phyloP scores from a whole-genome alignment of 768 basidiomycete genomes.

The Melanogaster broomeanus region DNA sequence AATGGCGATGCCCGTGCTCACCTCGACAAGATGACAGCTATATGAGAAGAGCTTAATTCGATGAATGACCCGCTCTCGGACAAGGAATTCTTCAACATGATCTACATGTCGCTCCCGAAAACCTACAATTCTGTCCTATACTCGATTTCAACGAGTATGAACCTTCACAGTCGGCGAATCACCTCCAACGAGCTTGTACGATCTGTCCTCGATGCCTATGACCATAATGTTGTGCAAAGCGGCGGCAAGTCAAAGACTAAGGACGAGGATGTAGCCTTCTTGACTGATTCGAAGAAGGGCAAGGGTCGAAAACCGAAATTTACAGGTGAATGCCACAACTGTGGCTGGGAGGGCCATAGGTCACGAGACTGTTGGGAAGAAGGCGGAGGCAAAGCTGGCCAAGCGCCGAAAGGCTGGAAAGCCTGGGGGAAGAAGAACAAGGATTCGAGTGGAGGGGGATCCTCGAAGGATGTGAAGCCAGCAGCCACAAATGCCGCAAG shows the following conservation, averaged over 20 bases:
- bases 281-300: background rate
- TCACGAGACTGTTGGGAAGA: slow-evolving; percentile 11
- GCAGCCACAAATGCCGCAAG: background rate
- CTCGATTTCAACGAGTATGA: background rate
- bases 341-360: slow-evolving; percentile 3
- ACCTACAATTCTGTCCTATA: background rate
- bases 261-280: slow-evolving; percentile 1
- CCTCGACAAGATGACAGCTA: slow-evolving; percentile 27
- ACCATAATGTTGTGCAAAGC: background rate
- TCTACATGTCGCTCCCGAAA: background rate
- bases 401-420: too few relatives aligned
- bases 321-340: background rate
- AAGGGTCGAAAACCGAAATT: background rate
- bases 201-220: too few relatives aligned
- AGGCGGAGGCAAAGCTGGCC: background rate
- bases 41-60: slow-evolving; percentile 34
- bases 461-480: too few relatives aligned
- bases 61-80: slow-evolving; percentile 24
- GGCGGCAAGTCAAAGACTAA: background rate
- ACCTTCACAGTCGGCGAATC: background rate
- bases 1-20: slow-evolving; percentile 15
- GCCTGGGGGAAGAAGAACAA: too few relatives aligned
- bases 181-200: background rate
- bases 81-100: slow-evolving; percentile 1
- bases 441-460: too few relatives aligned